Evolutionary conservation across 2,329 filamentous ascomycete genomes (phyloP), one percentile per base, ranked within the genome.

Genomic region (Fusarium avenaceum): DNA sequence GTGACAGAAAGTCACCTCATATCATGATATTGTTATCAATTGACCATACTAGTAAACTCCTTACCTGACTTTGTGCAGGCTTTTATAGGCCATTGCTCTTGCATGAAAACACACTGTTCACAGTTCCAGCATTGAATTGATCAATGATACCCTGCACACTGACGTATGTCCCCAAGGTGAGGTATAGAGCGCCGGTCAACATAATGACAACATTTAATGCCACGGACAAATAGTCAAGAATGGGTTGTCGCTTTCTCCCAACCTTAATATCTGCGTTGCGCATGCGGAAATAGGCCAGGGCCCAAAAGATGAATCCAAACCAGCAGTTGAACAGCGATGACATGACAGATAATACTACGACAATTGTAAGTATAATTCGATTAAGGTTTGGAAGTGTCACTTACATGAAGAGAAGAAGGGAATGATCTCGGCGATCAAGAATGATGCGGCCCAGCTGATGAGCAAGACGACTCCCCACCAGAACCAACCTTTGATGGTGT

Each of bases 301-400:
- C 92, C 92, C 92, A 97, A 82, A 97, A 97, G 75, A 97, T 97
- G 83, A 97, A 97, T 22, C 94, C 94, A 72, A 95, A 94, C 84
- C 94, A 94, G 59, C 92, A 95, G 80, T 97, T 93, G 76, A 97
- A 97, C 1, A 97, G 86, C 4, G 93, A 93, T 19, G 89, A 92
- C 90, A 94, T 92, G 63, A 93, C 82, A 6, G 89, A 90, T 10
- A 89, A 76, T 3, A 89, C 84, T 87, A 35, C 2, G 35, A 70
- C 35, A 6, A 68, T 67, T 33, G 24, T 67, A n/a, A 72, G 57
- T 4, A 22, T 1, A 1, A 5, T 4, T 6, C 4, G 28, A 3
- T 2, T 2, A 6, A 3, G 15, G 1, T 7, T 7, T 1, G 14
- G 15, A 2, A 3, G 4, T 4, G 7, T 17, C 2, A 26, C 85